Evolutionary conservation across 2,329 filamentous ascomycete species (phyloP).

Genomic region (Aspergillus sp.): DNA sequence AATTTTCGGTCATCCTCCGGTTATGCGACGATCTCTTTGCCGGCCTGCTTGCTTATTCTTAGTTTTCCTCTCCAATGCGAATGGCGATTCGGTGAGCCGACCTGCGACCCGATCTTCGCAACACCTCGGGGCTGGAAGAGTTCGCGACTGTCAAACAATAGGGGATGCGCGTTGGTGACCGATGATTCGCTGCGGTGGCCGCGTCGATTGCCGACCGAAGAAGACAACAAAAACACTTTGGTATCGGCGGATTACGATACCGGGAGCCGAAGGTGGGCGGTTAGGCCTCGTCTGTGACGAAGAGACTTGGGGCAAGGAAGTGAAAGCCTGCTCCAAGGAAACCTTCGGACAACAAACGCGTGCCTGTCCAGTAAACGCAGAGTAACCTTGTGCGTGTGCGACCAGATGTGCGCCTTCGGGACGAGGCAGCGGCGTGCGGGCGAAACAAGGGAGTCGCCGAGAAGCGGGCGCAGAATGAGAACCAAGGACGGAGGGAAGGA

Average conservation of each 20-base stretch:
- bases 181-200: slow-evolving; percentile 4
- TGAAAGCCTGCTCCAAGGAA: slow-evolving; percentile 15
- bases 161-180: slow-evolving; percentile 10
- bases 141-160: slow-evolving; percentile 6
- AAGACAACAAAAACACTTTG: slow-evolving; percentile 3
- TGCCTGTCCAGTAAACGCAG: slow-evolving; percentile 20
- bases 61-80: slow-evolving; percentile 2
- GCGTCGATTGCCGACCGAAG: slow-evolving; percentile 11
- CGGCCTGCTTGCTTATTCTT: slow-evolving; percentile 1
- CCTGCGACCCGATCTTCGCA: slow-evolving; percentile 31
- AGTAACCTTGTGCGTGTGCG: slow-evolving; percentile 19
- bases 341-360: slow-evolving; percentile 22
- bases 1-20: slow-evolving; percentile 35
- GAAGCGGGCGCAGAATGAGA: neutral
- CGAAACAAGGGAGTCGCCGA: slow-evolving; percentile 15
- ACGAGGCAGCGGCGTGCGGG: slow-evolving; percentile 15
- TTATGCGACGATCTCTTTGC: slow-evolving; percentile 14
- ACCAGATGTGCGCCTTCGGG: slow-evolving; percentile 19
- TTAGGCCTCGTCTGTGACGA: slow-evolving; percentile 6
- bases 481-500: slow-evolving; percentile 1
- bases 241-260: neutral
- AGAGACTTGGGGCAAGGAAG: slow-evolving; percentile 1
- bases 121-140: slow-evolving; percentile 2
- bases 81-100: slow-evolving; percentile 27
- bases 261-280: neutral